phyloP scores from a whole-genome alignment of 352 stramenopile genomes.

The Phytopythium boreale region DNA sequence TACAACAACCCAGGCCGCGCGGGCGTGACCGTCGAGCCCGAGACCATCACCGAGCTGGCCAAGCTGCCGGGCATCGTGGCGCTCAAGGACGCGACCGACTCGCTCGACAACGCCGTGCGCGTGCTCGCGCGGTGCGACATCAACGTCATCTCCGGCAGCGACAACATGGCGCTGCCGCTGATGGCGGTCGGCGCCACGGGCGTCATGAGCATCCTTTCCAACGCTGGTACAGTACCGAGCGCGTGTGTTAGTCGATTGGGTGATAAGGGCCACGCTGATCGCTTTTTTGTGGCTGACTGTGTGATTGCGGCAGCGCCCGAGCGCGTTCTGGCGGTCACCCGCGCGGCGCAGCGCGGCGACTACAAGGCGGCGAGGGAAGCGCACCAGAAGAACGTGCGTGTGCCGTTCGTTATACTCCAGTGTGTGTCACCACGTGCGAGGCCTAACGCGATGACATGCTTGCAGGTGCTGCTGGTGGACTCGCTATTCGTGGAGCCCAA shows the following conservation, averaged over 20 bases:
- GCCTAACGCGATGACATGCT: not conserved
- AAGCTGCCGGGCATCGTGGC: slow-evolving; percentile 93
- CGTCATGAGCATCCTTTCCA: slow-evolving; percentile 88
- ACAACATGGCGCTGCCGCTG: slow-evolving; percentile 84
- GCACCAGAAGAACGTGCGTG: slow-evolving; percentile 63
- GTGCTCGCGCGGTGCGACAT: slow-evolving; percentile 84
- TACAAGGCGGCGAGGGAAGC: slow-evolving; percentile 57
- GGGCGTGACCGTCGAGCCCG: slow-evolving; percentile 90
- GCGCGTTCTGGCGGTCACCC: slow-evolving; percentile 73
- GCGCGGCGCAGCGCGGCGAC: slow-evolving; percentile 67
- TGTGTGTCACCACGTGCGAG: not conserved
- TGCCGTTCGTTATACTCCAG: slow-evolving; percentile 2
- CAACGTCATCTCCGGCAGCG: slow-evolving; percentile 83
- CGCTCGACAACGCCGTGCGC: slow-evolving; percentile 76
- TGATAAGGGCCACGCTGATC: not conserved
- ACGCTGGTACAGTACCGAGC: slow-evolving; percentile 41
- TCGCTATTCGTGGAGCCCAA: slow-evolving; percentile 79
- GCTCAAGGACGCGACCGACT: slow-evolving; percentile 96
- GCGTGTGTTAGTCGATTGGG: not conserved
- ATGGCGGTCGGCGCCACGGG: slow-evolving; percentile 83
- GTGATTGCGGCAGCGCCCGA: slow-evolving; percentile 32
- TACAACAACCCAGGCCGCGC: slow-evolving; percentile 97
- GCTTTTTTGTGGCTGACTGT: not conserved
- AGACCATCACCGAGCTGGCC: slow-evolving; percentile 89
- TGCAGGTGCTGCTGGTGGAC: slow-evolving; percentile 55